phyloP scores from a whole-genome alignment of 306 rosid genomes.

The Vigna trinervia region DNA sequence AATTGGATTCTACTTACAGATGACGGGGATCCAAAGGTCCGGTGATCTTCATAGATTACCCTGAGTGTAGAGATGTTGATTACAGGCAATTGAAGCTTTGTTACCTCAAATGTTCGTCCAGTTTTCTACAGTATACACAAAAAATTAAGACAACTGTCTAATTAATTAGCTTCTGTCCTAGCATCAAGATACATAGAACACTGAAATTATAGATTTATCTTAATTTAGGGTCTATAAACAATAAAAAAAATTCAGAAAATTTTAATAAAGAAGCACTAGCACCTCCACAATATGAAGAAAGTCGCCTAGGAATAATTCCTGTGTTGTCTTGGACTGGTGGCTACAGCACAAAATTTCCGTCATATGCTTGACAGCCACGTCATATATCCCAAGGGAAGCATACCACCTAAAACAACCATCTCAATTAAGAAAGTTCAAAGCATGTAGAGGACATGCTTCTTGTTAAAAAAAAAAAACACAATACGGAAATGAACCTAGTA shows the following conservation, averaged over 20 bases:
- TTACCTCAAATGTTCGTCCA: conserved; percentile 77
- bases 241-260: conserved; percentile 1
- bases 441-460: conserved; percentile 19
- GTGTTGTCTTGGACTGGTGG: conserved; percentile 93
- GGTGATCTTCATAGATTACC: conserved; percentile 87
- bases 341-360: conserved; percentile 82
- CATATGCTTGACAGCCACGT: conserved; percentile 88
- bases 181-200: conserved; percentile 34
- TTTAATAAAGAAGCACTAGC: conserved; percentile 40
- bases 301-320: conserved; percentile 77
- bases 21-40: conserved; percentile 88
- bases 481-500: conserved; percentile 34
- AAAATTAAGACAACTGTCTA: conserved; percentile 31
- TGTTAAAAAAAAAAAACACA: conserved; percentile 10
- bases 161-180: conserved; percentile 37
- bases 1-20: conserved; percentile 71
- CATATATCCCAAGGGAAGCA: conserved; percentile 84
- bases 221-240: conserved; percentile 25
- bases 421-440: conserved; percentile 44
- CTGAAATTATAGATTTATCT: conserved; percentile 6
- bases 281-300: conserved; percentile 93
- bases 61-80: conserved; percentile 81
- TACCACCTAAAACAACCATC: conserved; percentile 79
- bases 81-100: conserved; percentile 85
- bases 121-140: conserved; percentile 64